Conservation (phyloP, 371 early-diverging fungal species). For the Mucor racemosus region DNA sequence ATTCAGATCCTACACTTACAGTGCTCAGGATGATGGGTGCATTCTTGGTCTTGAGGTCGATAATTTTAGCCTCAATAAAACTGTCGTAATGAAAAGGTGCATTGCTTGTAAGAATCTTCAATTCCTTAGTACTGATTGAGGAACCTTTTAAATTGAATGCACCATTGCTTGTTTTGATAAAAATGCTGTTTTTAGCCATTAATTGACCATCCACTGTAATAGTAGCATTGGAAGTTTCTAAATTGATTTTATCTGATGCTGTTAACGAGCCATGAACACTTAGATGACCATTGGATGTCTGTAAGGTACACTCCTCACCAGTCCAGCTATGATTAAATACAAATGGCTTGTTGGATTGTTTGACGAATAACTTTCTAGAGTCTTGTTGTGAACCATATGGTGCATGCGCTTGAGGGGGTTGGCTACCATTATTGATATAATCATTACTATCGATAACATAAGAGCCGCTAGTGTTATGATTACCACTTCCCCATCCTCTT, state of each 20-base stretch:
- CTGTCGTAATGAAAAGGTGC: constrained; percentile 6
- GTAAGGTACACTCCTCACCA: constrained; percentile 13
- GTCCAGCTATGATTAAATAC: constrained; percentile 18
- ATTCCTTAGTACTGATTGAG: constrained; percentile 7
- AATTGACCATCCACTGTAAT: constrained; percentile 3
- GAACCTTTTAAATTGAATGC: background rate
- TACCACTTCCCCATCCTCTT: background rate
- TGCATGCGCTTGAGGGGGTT: background rate
- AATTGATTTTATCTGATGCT: background rate
- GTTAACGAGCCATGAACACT: constrained; percentile 12
- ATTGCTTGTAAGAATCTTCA: constrained; percentile 6
- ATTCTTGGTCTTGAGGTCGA: constrained; percentile 21
- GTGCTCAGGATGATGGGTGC: constrained; percentile 16
- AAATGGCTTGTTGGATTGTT: constrained; percentile 2
- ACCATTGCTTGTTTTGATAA: constrained; percentile 13
- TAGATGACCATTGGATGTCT: constrained; percentile 19
- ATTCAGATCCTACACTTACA: background rate
- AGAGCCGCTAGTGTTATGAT: background rate
- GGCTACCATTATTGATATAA: too few species aligned
- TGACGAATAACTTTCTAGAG: background rate
- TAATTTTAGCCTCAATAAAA: constrained; percentile 13
- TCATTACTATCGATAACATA: too few species aligned
- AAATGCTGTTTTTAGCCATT: background rate
- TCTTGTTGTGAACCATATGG: background rate
- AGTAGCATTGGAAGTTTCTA: constrained; percentile 14